A percentile compares a stretch with the other conserved stretches of the same genome.
Conservation (phyloP, 2,329 filamentous ascomycete genomes). For the Endothia cerciana region DNA sequence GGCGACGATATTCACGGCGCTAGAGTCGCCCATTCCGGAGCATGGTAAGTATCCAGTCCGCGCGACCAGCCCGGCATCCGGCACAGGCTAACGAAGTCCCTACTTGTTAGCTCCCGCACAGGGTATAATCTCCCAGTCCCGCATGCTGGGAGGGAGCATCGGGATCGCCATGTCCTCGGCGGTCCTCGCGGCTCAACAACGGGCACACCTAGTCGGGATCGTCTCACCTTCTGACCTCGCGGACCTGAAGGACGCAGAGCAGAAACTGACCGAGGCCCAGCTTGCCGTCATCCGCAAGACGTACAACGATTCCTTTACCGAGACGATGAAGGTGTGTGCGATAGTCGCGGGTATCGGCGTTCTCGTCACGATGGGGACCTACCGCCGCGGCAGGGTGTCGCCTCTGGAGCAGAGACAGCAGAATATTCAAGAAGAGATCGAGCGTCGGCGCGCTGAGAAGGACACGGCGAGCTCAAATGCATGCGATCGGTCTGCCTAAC, state of each 20-base stretch:
- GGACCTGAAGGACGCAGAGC: constrained; percentile 23
- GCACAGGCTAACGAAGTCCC: constrained; percentile 30
- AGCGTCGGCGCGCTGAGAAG: constrained; percentile 32
- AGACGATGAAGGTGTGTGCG: constrained; percentile 52
- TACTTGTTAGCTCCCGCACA: constrained; percentile 50
- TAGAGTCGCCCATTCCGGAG: constrained; percentile 48
- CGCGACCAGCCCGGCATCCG: neutral
- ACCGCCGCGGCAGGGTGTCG: constrained; percentile 39
- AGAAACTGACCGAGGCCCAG: constrained; percentile 36
- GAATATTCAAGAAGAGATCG: constrained; percentile 34
- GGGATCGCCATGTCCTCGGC: constrained; percentile 58
- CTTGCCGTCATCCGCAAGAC: constrained; percentile 40
- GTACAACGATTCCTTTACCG: constrained; percentile 49
- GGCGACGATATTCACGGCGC: constrained; percentile 49
- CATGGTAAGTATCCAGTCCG: constrained; percentile 45
- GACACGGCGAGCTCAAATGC: neutral
- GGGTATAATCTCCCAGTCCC: constrained; percentile 55
- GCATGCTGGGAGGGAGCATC: constrained; percentile 57
- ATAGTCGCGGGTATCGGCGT: constrained; percentile 46
- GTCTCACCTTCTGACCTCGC: constrained; percentile 30
- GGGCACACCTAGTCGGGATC: constrained; percentile 35
- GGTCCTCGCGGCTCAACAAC: constrained; percentile 44
- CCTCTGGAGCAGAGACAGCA: constrained; percentile 36
- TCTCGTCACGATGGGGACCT: constrained; percentile 46
- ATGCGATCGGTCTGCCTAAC: neutral